A percentile compares a stretch with the other conserved stretches of the same genome.
phyloP scores from a whole-genome alignment of 2,329 filamentous ascomycete genomes.

The Pseudogymnoascus sp. region DNA sequence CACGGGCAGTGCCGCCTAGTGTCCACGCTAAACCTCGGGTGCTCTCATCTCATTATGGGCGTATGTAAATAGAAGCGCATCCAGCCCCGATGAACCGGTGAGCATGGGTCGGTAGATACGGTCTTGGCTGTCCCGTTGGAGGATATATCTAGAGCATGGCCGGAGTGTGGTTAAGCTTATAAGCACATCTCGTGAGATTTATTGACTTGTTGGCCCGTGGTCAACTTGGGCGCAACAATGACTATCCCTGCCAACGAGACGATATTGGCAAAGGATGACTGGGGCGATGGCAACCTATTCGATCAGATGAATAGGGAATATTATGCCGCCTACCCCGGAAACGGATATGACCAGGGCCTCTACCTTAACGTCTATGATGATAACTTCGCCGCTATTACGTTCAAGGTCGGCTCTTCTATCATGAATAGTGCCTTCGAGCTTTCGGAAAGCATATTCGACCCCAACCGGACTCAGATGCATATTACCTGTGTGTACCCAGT shows the following conservation, averaged over 20 bases:
- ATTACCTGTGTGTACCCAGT: slow-evolving; percentile 10
- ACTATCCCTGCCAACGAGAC: background rate
- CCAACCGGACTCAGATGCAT: background rate
- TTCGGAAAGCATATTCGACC: background rate
- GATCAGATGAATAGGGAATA: background rate
- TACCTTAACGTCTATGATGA: background rate
- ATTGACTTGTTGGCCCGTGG: background rate
- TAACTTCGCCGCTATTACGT: background rate
- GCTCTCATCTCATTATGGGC: background rate
- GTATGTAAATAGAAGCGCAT: background rate
- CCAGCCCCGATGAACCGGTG: background rate
- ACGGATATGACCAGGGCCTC: background rate
- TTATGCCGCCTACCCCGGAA: background rate
- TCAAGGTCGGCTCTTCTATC: background rate
- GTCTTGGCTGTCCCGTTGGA: background rate
- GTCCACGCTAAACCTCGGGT: background rate
- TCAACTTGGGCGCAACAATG: background rate
- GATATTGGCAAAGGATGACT: background rate
- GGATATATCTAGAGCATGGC: background rate
- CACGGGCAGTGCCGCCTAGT: background rate
- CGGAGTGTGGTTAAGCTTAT: background rate
- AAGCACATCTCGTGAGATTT: background rate
- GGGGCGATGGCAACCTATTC: background rate
- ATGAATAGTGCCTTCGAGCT: background rate
- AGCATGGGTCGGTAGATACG: background rate